These are phyloP conservation scores for Lactifluus pinguis DNA, from an alignment of 768 basidiomycete genomes.

Conservation along the genomic window DNA sequence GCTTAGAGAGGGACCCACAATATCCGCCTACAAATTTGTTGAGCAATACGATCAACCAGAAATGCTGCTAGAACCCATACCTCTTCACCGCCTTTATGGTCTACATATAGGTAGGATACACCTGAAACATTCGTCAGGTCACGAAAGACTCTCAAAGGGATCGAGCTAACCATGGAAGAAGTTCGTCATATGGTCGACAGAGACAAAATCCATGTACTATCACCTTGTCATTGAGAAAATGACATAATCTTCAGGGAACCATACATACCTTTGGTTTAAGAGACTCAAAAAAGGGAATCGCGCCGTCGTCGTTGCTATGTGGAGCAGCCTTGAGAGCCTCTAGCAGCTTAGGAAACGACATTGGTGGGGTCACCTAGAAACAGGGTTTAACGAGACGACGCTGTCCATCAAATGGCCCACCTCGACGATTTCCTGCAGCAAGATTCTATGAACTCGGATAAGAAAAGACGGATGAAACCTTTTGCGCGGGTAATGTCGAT, in stretches of 20 bases:
- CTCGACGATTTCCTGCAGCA: slow-evolving; percentile 67
- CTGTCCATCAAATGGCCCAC: slow-evolving; percentile 25
- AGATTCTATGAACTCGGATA: slow-evolving; percentile 53
- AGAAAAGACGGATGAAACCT: slow-evolving; percentile 49
- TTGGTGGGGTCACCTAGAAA: slow-evolving; percentile 53
- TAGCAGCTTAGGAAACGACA: slow-evolving; percentile 36
- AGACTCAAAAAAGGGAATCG: slow-evolving; percentile 15
- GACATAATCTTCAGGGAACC: not conserved
- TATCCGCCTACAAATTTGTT: slow-evolving; percentile 5
- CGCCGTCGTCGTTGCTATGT: slow-evolving; percentile 10
- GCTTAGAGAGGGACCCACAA: slow-evolving; percentile 11
- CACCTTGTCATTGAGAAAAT: not conserved
- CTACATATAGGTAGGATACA: slow-evolving; percentile 18
- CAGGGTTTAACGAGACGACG: slow-evolving; percentile 4
- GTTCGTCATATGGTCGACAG: slow-evolving; percentile 51
- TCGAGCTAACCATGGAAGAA: slow-evolving; percentile 36
- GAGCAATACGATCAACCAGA: slow-evolving; percentile 15
- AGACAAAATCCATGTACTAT: slow-evolving; percentile 42
- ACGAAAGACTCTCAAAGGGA: not conserved
- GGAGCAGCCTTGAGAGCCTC: slow-evolving; percentile 24
- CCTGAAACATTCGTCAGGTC: slow-evolving; percentile 2
- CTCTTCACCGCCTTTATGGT: slow-evolving; percentile 17
- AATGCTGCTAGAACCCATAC: not conserved
- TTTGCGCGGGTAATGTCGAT: slow-evolving; percentile 48
- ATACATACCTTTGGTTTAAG: slow-evolving; percentile 12